Percentiles rank a stretch among this genome's conserved stretches.
Evolutionary conservation across 2,329 filamentous ascomycete genomes (phyloP).

Genomic region (Trichoderma brevicompactum): DNA sequence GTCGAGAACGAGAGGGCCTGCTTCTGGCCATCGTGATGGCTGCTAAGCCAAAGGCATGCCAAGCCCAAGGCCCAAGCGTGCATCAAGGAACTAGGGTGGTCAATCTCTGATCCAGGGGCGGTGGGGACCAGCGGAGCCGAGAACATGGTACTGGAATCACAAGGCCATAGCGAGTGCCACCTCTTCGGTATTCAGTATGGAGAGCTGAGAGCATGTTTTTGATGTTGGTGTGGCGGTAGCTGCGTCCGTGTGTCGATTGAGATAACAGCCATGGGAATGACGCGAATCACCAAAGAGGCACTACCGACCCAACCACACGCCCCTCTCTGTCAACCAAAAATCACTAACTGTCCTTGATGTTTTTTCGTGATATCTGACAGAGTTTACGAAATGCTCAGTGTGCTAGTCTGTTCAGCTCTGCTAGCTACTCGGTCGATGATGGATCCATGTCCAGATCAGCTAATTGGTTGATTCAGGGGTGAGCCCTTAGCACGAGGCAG

Average conservation of each 20-base stretch:
- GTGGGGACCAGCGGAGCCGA: slow-evolving; percentile 13
- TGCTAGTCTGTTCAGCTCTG: slow-evolving; percentile 7
- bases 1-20: neutral
- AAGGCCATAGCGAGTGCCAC: neutral
- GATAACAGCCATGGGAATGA: neutral
- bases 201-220: neutral
- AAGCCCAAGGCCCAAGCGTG: slow-evolving; percentile 3
- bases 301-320: neutral
- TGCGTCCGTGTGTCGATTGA: neutral
- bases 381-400: neutral
- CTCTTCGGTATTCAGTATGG: neutral
- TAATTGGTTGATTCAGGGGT: slow-evolving; percentile 16
- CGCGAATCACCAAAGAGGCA: neutral
- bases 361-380: slow-evolving; percentile 21
- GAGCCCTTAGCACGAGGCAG: slow-evolving; percentile 1
- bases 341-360: neutral
- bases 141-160: slow-evolving; percentile 18
- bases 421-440: neutral
- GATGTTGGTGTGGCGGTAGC: neutral
- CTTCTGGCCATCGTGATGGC: neutral
- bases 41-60: neutral
- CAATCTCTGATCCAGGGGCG: slow-evolving; percentile 15
- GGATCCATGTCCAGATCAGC: neutral
- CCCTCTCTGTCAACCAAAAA: neutral
- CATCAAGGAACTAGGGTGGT: neutral